phyloP scores from a whole-genome alignment of 2,329 filamentous ascomycete genomes.

The Penicillium verrucosum region DNA sequence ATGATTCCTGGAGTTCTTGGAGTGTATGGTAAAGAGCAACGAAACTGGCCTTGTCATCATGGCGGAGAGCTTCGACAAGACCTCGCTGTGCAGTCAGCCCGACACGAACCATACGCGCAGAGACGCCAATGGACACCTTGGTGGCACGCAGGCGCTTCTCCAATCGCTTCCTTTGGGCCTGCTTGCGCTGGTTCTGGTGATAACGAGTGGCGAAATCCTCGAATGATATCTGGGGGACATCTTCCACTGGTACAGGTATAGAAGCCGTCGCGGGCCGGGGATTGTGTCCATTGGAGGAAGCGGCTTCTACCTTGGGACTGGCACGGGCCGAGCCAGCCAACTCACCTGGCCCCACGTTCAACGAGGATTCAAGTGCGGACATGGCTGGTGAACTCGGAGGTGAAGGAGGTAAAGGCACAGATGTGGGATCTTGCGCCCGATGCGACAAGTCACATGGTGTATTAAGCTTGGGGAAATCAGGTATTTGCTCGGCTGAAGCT shows the following conservation, averaged over 20 bases:
- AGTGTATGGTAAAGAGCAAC: conserved; percentile 44
- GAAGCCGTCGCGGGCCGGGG: conserved; percentile 9
- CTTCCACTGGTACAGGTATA: background rate
- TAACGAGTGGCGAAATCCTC: conserved; percentile 45
- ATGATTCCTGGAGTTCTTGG: conserved; percentile 45
- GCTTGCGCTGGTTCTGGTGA: conserved; percentile 43
- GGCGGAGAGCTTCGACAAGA: conserved; percentile 45
- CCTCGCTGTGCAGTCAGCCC: conserved; percentile 43
- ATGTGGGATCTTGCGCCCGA: conserved; percentile 25
- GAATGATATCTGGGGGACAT: conserved; percentile 36
- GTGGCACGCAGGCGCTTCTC: conserved; percentile 41
- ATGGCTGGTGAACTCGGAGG: conserved; percentile 7
- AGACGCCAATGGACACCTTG: conserved; percentile 44
- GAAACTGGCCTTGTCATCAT: conserved; percentile 46
- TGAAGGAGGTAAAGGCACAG: conserved; percentile 25
- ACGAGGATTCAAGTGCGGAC: conserved; percentile 5
- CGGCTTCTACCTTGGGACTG: conserved; percentile 25
- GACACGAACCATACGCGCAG: conserved; percentile 42
- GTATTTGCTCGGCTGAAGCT: conserved; percentile 30
- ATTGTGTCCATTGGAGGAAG: conserved; percentile 20
- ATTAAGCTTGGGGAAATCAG: conserved; percentile 28
- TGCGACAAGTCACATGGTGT: conserved; percentile 35
- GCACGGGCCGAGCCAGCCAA: conserved; percentile 32
- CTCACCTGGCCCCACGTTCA: conserved; percentile 34
- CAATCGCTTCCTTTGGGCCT: conserved; percentile 39